Evolutionary conservation across 2,329 filamentous ascomycete species (phyloP), one percentile per base, ranked within the genome.

Genomic region (Fusarium mundagurra): DNA sequence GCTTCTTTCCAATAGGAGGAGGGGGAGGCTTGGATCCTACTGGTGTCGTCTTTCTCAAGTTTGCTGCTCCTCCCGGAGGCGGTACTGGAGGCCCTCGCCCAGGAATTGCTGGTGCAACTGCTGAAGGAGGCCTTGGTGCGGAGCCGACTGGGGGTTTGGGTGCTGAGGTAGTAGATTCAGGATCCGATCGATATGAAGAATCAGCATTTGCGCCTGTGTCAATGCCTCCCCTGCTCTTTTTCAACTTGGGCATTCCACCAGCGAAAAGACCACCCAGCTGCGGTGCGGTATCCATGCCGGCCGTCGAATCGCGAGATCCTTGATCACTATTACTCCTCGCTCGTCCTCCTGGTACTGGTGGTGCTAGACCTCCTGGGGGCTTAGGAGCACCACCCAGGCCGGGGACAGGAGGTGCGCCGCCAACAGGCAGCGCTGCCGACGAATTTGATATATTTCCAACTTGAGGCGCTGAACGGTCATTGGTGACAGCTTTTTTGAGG

Each of bases 181-280:
- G 90, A 80, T 98, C 95, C 67, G 94, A 95, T 61, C 92, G 84
- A 80, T 96, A 96, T 69, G 94, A 91, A 38, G 94, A 90, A 73
- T 91, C 91, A 71, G 78, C 67, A 44, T 77, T 81, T 14, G 83
- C 83, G 64, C 87, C 93, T 3, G 93, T 96, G 82, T 94, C 89
- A 67, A 96, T 86, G 54, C 94, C 95, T 64, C 94, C 93, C 7
- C 92, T 93, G 8, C 92, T 89, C 85, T 97, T 98, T 82, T 94
- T 93, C 79, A 99, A 82, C 85, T 98, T 98, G 6, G 96, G 96
- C 90, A 98, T 98, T 43, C 96, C 96, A 41, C 94, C 95, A 3
- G 94, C 94, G 80, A 99, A 98, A 33, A 99, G 83, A 3, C 96
- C 96, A 36, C 87, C 96, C 17, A 98, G 83, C 81, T 98, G 96